Conservation (phyloP, 176 grass and related monocot species). For the Oryza punctata region DNA sequence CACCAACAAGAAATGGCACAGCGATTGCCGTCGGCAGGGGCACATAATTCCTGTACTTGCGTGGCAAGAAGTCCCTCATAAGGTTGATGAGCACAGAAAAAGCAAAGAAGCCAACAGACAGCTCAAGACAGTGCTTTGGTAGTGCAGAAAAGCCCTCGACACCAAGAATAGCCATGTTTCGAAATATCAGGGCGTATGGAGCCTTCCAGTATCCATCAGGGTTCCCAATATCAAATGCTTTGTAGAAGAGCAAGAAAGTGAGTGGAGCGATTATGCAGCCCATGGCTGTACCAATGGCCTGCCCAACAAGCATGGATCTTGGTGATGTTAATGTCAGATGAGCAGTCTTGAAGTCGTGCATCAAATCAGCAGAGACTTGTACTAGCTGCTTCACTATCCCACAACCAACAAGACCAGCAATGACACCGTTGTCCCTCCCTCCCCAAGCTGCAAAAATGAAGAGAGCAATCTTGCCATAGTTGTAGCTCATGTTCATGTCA, state of each 20-base stretch:
- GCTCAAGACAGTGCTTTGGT: conserved; percentile 59
- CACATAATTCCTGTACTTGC: conserved; percentile 45
- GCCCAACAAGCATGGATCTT: conserved; percentile 67
- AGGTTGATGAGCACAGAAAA: conserved; percentile 58
- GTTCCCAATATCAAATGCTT: conserved; percentile 79
- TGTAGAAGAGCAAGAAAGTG: conserved; percentile 81
- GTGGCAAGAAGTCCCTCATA: conserved; percentile 46
- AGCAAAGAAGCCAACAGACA: conserved; percentile 69
- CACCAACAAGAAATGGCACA: conserved; percentile 81
- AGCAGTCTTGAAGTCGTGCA: conserved; percentile 88
- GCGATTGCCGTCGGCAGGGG: conserved; percentile 82
- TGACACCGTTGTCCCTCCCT: conserved; percentile 68
- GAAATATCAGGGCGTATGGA: conserved; percentile 76
- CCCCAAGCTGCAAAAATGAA: conserved; percentile 81
- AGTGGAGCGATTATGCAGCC: conserved; percentile 73
- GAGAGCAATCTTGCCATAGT: conserved; percentile 82
- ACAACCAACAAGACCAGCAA: conserved; percentile 73
- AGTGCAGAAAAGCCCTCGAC: conserved; percentile 77
- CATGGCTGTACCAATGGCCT: conserved; percentile 75
- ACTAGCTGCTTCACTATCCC: conserved; percentile 75
- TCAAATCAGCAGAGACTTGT: conserved; percentile 74
- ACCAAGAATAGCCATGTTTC: conserved; percentile 84
- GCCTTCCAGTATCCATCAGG: conserved; percentile 83
- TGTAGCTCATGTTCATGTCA: conserved; percentile 93
- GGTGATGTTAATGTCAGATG: conserved; percentile 83